A percentile compares a stretch with the other conserved stretches of the same genome.
phyloP scores from a whole-genome alignment of 495 filamentous ascomycete species.

The Aspergillus sparsus region DNA sequence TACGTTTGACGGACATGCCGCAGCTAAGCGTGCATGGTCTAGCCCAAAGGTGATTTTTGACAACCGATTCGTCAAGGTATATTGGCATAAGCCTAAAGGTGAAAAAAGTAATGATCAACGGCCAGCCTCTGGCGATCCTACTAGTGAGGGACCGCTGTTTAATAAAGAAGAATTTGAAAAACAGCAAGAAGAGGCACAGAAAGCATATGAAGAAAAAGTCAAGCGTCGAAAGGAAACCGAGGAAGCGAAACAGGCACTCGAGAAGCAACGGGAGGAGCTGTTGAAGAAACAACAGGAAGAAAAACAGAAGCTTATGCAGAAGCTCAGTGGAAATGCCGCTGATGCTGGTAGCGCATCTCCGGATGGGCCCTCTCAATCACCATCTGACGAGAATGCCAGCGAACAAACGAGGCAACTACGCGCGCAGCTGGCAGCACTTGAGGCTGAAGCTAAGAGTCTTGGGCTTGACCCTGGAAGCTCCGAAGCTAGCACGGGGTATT shows the following conservation, averaged over 20 bases:
- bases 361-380: slow-evolving; percentile 24
- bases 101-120: slow-evolving; percentile 37
- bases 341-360: slow-evolving; percentile 27
- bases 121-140: slow-evolving; percentile 22
- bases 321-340: slow-evolving; percentile 52
- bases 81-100: slow-evolving; percentile 75
- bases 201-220: slow-evolving; percentile 71
- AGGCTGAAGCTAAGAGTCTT: slow-evolving; percentile 80
- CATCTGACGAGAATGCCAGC: slow-evolving; percentile 52
- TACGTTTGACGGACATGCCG: slow-evolving; percentile 70
- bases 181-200: slow-evolving; percentile 79
- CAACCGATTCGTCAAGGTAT: slow-evolving; percentile 97
- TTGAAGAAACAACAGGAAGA: slow-evolving; percentile 75
- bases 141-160: slow-evolving; percentile 56
- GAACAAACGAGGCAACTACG: slow-evolving; percentile 67
- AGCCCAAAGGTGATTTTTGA: slow-evolving; percentile 96
- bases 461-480: slow-evolving; percentile 64
- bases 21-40: slow-evolving; percentile 79
- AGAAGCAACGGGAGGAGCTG: slow-evolving; percentile 74
- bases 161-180: slow-evolving; percentile 76
- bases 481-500: slow-evolving; percentile 29
- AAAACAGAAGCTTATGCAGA: slow-evolving; percentile 66
- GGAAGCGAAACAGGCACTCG: slow-evolving; percentile 67
- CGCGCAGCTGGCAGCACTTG: slow-evolving; percentile 76
- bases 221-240: slow-evolving; percentile 74